Evolutionary conservation across 1,139 yeast species (phyloP).

Genomic region (Debaryomyces subglobosus): DNA sequence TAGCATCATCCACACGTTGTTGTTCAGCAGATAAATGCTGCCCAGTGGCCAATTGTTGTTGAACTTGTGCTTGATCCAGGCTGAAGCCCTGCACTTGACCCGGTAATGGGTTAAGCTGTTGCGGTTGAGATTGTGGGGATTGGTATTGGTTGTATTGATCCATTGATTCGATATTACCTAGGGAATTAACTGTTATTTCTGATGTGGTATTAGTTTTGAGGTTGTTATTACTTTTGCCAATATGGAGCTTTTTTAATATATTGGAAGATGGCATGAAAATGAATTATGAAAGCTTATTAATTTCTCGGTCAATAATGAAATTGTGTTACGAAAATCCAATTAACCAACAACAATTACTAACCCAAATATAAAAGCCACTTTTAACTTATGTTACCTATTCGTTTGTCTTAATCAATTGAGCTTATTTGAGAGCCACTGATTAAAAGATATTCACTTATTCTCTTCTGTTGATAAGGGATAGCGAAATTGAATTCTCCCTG

Average conservation of each 20-base stretch:
- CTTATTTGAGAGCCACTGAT: neutral
- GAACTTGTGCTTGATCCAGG: conserved; percentile 7
- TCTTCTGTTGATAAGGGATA: conserved; percentile 1
- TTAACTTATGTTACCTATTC: neutral
- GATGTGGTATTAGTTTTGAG: conserved; percentile 5
- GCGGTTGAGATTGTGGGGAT: conserved; percentile 12
- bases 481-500: neutral
- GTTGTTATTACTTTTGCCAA: conserved; percentile 14
- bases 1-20: conserved; percentile 30
- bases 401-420: neutral
- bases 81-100: neutral
- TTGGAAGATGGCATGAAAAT: conserved; percentile 22
- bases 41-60: conserved; percentile 5
- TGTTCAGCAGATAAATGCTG: conserved; percentile 12
- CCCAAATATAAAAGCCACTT: neutral
- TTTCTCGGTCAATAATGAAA: neutral
- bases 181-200: conserved; percentile 8
- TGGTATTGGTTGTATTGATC: conserved; percentile 10
- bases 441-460: neutral
- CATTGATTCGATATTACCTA: conserved; percentile 12
- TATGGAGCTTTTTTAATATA: conserved; percentile 25
- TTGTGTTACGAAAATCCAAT: neutral
- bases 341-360: neutral
- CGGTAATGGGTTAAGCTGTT: conserved; percentile 10
- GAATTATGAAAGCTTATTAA: neutral